Evolutionary conservation across 495 filamentous ascomycete species (phyloP).

Genomic region (Letharia columbiana): DNA sequence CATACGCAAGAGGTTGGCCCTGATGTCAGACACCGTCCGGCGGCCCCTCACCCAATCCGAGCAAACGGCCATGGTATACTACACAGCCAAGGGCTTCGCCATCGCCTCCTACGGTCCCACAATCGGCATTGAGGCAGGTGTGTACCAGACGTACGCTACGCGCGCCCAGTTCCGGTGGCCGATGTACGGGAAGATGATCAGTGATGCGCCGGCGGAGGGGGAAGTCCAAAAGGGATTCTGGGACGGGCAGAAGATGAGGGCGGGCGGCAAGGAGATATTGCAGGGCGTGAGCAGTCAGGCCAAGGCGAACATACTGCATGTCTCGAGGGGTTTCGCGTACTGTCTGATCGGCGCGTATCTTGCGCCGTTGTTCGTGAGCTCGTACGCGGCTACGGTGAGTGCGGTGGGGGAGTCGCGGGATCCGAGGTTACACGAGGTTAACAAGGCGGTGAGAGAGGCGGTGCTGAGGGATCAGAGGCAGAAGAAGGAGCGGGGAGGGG

Average conservation of each 20-base stretch:
- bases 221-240: conserved; percentile 15
- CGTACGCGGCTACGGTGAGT: conserved; percentile 15
- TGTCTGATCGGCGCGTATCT: background rate
- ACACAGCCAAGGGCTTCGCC: conserved; percentile 7
- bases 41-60: conserved; percentile 18
- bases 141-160: conserved; percentile 11
- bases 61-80: conserved; percentile 9
- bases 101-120: conserved; percentile 14
- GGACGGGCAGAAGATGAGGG: conserved; percentile 17
- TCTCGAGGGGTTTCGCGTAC: conserved; percentile 10
- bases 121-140: background rate
- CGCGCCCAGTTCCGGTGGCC: conserved; percentile 16
- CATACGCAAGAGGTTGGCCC: conserved; percentile 2
- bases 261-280: conserved; percentile 10
- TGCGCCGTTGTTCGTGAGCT: background rate
- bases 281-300: background rate
- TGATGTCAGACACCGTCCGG: background rate
- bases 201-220: background rate
- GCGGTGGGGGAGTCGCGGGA: conserved; percentile 17
- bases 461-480: background rate
- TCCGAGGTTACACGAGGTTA: conserved; percentile 13
- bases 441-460: background rate
- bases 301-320: conserved; percentile 9
- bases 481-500: conserved; percentile 1
- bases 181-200: conserved; percentile 9